A percentile compares a stretch with the other conserved stretches of the same genome.
These are phyloP conservation scores for Geotrichum aggregatum DNA, from an alignment of 1,139 yeast species.

Conservation along the genomic window DNA sequence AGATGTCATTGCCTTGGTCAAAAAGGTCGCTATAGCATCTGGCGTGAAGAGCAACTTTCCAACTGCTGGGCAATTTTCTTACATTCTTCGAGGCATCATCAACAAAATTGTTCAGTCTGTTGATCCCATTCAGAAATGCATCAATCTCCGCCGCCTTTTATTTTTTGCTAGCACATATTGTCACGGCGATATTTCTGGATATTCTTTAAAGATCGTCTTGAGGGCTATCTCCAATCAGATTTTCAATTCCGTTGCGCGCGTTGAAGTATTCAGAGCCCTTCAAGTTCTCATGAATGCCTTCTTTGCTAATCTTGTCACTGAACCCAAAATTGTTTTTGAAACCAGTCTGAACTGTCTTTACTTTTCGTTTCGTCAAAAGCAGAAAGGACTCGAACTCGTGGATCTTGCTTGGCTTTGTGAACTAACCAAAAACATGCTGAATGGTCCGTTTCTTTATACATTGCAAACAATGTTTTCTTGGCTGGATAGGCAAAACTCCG, in stretches of 20 bases:
- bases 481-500: conserved; percentile 1
- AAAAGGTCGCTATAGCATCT: background rate
- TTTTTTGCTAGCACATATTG: conserved; percentile 11
- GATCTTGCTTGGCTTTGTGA: conserved; percentile 11
- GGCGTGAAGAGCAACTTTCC: background rate
- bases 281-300: background rate
- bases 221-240: conserved; percentile 9
- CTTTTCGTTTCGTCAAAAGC: conserved; percentile 6
- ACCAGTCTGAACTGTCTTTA: conserved; percentile 2
- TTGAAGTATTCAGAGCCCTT: conserved; percentile 10
- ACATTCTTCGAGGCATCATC: conserved; percentile 6
- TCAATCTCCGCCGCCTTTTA: conserved; percentile 16
- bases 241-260: background rate
- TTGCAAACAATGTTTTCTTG: conserved; percentile 6
- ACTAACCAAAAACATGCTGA: background rate
- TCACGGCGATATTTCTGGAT: background rate
- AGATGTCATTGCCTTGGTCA: background rate
- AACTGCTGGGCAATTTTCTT: conserved; percentile 1
- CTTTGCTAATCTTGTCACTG: background rate
- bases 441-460: background rate
- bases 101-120: conserved; percentile 12
- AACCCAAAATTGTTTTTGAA: conserved; percentile 7
- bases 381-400: background rate
- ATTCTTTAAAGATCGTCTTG: conserved; percentile 7
- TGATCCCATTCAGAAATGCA: conserved; percentile 19